Conservation (phyloP, 495 filamentous ascomycete species). For the Hypoxylon crocopeplum region DNA sequence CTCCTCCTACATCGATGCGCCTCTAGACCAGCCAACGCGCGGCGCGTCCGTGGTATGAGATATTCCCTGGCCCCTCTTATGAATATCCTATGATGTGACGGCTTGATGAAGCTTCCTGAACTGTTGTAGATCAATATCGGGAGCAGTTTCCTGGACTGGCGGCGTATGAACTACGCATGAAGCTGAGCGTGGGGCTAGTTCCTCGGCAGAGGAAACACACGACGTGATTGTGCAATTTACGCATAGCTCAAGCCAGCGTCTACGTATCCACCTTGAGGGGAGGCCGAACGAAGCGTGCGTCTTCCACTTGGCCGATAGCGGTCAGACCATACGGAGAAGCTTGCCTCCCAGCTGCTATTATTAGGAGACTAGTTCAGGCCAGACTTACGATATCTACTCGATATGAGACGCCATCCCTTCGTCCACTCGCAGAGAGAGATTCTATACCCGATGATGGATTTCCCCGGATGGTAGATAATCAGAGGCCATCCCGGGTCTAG, state of each 20-base stretch:
- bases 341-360: constrained; percentile 7
- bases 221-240: constrained; percentile 32
- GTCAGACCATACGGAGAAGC: constrained; percentile 5
- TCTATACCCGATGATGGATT: constrained; percentile 8
- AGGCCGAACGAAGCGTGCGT: constrained; percentile 7
- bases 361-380: constrained; percentile 16
- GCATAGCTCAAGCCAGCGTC: constrained; percentile 9
- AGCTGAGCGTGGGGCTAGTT: constrained; percentile 23
- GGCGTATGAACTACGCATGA: neutral
- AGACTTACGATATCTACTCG: neutral
- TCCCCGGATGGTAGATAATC: constrained; percentile 9
- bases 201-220: constrained; percentile 30
- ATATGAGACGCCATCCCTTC: constrained; percentile 6
- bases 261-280: constrained; percentile 18
- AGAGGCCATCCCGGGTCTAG: constrained; percentile 6
- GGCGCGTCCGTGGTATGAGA: constrained; percentile 7
- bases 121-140: constrained; percentile 20
- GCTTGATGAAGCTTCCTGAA: constrained; percentile 6
- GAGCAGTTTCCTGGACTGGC: neutral
- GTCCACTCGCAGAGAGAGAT: neutral
- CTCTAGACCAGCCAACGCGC: constrained; percentile 12
- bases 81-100: constrained; percentile 12
- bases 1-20: constrained; percentile 8
- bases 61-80: constrained; percentile 3
- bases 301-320: constrained; percentile 28